These are phyloP conservation scores for Cryptococcus deneoformans DNA, from an alignment of 1,284 basidiomycete genomes.

Conservation along the genomic window DNA sequence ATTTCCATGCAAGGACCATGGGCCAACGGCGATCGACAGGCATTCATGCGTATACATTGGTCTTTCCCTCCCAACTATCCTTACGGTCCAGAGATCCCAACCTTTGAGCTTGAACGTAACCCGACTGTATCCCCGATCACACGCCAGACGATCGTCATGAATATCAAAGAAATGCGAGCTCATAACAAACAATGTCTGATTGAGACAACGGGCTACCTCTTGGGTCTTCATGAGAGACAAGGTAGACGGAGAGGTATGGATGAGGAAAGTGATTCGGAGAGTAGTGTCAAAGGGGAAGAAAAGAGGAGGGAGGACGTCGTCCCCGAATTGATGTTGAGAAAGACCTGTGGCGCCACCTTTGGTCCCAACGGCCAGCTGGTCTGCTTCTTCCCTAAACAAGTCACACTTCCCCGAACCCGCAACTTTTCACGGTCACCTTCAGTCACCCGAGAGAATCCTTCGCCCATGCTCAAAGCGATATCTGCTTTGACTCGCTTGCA, in stretches of 20 bases:
- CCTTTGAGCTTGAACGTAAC: constrained; percentile 76
- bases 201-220: constrained; percentile 71
- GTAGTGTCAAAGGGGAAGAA: constrained; percentile 35
- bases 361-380: constrained; percentile 82
- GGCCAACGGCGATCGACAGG: constrained; percentile 64
- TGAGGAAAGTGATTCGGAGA: constrained; percentile 40
- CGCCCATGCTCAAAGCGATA: constrained; percentile 41
- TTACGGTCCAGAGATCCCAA: constrained; percentile 63
- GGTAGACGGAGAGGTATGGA: constrained; percentile 35
- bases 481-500: constrained; percentile 37
- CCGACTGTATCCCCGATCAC: constrained; percentile 72
- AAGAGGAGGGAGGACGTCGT: constrained; percentile 24
- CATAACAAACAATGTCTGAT: constrained; percentile 73
- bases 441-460: constrained; percentile 21
- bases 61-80: constrained; percentile 81
- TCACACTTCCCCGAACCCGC: constrained; percentile 33
- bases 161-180: constrained; percentile 68
- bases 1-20: constrained; percentile 86
- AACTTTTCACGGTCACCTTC: constrained; percentile 43
- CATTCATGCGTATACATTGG: constrained; percentile 77
- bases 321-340: constrained; percentile 30
- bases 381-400: constrained; percentile 69
- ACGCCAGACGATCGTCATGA: constrained; percentile 70
- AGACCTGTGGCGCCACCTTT: constrained; percentile 57
- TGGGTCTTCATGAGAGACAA: constrained; percentile 55